Percentiles rank a stretch among this genome's conserved stretches.
These are phyloP conservation scores for Apostasia ramifera DNA, from an alignment of 106 monocot genomes.

Conservation along the genomic window DNA sequence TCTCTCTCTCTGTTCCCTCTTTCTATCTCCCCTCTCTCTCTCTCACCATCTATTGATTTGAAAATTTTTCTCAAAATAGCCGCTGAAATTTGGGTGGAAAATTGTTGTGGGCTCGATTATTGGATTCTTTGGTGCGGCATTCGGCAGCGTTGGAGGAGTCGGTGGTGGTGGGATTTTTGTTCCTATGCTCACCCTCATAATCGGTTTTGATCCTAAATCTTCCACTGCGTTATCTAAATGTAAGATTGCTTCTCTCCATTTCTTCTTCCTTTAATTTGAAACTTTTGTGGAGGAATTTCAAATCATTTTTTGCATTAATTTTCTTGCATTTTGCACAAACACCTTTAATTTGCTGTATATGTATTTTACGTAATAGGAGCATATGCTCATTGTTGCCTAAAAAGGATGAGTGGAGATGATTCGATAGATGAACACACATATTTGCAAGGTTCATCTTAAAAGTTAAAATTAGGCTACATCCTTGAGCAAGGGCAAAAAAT, in stretches of 20 bases:
- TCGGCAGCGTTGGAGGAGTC: constrained; percentile 76
- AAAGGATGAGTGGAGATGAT: too few species aligned
- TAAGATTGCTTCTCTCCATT: constrained; percentile 9
- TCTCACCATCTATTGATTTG: not conserved
- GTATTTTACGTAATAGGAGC: too few species aligned
- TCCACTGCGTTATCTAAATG: constrained; percentile 79
- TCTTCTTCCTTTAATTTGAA: too few species aligned
- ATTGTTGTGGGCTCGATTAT: constrained; percentile 53
- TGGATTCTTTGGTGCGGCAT: constrained; percentile 64
- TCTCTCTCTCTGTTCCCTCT: not conserved
- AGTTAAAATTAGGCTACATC: too few species aligned
- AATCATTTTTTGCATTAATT: too few species aligned
- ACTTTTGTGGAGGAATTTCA: too few species aligned
- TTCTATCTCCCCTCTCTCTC: not conserved
- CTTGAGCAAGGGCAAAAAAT: too few species aligned
- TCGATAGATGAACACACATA: too few species aligned
- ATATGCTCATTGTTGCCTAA: too few species aligned
- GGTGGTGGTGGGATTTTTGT: constrained; percentile 77
- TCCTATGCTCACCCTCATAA: constrained; percentile 71
- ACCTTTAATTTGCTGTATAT: too few species aligned
- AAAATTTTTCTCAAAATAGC: constrained; percentile 6
- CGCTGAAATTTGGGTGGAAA: constrained; percentile 62
- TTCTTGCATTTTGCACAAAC: too few species aligned
- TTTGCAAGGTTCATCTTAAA: too few species aligned
- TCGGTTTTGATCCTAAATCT: constrained; percentile 83